phyloP scores from a whole-genome alignment of 1,139 yeast species.

The Yamadazyma diospyri region DNA sequence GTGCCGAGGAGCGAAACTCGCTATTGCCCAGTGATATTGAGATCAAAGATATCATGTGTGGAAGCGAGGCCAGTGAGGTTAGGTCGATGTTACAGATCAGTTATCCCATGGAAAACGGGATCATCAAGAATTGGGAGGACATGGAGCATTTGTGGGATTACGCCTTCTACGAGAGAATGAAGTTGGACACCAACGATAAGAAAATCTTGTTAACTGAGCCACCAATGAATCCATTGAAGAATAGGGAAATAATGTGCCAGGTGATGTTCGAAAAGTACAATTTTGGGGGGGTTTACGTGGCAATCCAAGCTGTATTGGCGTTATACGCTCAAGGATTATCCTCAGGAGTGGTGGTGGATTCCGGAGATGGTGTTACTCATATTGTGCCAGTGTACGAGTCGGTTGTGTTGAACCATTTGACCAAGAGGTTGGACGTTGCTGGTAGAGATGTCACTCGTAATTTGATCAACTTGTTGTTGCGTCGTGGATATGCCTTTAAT shows the following conservation, averaged over 20 bases:
- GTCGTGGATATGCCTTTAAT: constrained; percentile 97
- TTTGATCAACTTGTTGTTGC: constrained; percentile 80
- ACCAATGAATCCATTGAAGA: constrained; percentile 94
- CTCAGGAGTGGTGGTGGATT: constrained; percentile 98
- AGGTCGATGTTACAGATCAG: constrained; percentile 87
- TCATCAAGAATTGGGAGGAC: constrained; percentile 96
- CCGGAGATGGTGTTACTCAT: constrained; percentile 87
- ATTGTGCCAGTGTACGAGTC: constrained; percentile 97
- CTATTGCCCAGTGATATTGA: constrained; percentile 57
- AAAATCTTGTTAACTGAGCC: constrained; percentile 93
- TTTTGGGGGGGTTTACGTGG: constrained; percentile 95
- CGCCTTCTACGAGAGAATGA: constrained; percentile 89
- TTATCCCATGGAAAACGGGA: constrained; percentile 98
- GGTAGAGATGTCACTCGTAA: constrained; percentile 98
- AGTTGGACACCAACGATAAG: constrained; percentile 67
- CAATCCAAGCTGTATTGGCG: constrained; percentile 96
- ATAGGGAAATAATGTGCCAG: constrained; percentile 92
- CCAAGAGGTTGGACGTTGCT: constrained; percentile 91
- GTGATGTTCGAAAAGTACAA: constrained; percentile 96
- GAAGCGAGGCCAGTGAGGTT: constrained; percentile 89
- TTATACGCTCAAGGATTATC: constrained; percentile 95
- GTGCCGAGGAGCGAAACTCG: constrained; percentile 88
- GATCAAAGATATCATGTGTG: constrained; percentile 94
- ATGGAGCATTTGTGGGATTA: constrained; percentile 99
- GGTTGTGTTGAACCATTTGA: constrained; percentile 88